Base-by-base conservation (phyloP, 2,329 filamentous ascomycete genomes). In the Colletotrichum limetticola region DNA sequence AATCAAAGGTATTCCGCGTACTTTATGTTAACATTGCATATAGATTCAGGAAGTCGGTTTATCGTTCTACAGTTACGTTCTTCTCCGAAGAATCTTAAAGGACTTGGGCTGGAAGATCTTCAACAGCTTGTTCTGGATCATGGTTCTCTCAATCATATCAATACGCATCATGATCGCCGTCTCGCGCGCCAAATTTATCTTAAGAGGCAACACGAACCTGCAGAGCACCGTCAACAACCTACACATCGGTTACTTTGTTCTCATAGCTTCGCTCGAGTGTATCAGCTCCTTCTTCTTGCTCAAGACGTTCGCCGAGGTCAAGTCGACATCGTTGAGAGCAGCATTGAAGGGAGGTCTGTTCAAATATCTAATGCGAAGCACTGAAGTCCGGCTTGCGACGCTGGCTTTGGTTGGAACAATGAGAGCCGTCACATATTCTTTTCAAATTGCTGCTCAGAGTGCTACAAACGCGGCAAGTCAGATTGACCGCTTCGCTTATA, bases 81-180 rank as follows among this genome's bases (percentile, higher is more conserved):
- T 89, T 68, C 82, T 90, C 0, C 85, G 82, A 19, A 84, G 86
- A 32, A 84, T 89, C n/a, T 80, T 90, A 0, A 84, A 84, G 68
- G 84, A 85, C 63, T 76, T 75, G n/a, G 77, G 77, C 19, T 79
- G 80, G 74, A 78, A 82, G 2, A 80, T 87, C 4, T 90, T 90
- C 71, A 83, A 86, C 52, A 78, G 79, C 4, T 84, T 91, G 5
- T 88, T 91, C 75, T 91, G 90, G 74, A 86, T 85, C 4, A 89
- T 92, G 74, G 81, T 92, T 46, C 81, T 86, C 1, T 81, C 89
- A 11, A 88, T 91, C 49, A 78, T 81, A 2, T 79, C 85, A 0
- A 85, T 91, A 52, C 86, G 89, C 58, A 76, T 86, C 11, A 74
- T 77, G 16, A 85, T 86, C 53, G 77, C 81, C 14, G 75, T 78